Evolutionary conservation across 2,329 filamentous ascomycete species (phyloP).

Genomic region (Apiospora hydei): DNA sequence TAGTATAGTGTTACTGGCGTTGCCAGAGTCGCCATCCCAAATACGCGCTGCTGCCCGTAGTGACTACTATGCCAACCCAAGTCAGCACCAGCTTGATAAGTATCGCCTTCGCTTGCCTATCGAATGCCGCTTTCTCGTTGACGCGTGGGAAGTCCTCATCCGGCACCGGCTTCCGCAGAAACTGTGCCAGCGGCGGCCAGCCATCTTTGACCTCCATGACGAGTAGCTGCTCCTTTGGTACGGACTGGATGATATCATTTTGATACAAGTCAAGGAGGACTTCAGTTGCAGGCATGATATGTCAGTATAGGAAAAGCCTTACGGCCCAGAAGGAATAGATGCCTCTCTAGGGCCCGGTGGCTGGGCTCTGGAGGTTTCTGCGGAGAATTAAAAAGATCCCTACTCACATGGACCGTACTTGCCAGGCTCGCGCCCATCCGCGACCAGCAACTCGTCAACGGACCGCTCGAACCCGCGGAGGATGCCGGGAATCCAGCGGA

Average conservation of each 20-base stretch:
- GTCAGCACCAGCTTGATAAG: background rate
- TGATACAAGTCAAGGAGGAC: slow-evolving; percentile 11
- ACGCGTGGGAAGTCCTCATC: slow-evolving; percentile 28
- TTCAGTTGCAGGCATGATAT: background rate
- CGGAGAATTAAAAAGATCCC: background rate
- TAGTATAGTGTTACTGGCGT: background rate
- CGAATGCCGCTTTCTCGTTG: slow-evolving; percentile 27
- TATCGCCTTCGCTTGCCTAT: background rate
- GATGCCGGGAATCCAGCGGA: slow-evolving; percentile 9
- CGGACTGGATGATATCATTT: slow-evolving; percentile 8
- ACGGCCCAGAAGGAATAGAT: background rate
- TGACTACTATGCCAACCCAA: background rate
- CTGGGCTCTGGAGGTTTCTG: background rate
- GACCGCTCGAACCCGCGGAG: background rate
- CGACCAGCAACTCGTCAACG: background rate
- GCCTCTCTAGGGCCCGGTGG: background rate
- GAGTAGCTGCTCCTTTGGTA: slow-evolving; percentile 6
- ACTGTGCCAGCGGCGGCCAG: slow-evolving; percentile 37
- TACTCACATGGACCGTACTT: slow-evolving; percentile 4
- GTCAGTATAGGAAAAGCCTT: background rate
- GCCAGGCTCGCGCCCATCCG: background rate
- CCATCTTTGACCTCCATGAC: slow-evolving; percentile 30
- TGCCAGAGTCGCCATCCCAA: background rate
- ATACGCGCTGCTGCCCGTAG: background rate
- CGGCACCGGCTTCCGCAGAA: slow-evolving; percentile 33